Base-by-base conservation (phyloP, 176 grass and related monocot species). In the Echinochloa phyllopogon region DNA sequence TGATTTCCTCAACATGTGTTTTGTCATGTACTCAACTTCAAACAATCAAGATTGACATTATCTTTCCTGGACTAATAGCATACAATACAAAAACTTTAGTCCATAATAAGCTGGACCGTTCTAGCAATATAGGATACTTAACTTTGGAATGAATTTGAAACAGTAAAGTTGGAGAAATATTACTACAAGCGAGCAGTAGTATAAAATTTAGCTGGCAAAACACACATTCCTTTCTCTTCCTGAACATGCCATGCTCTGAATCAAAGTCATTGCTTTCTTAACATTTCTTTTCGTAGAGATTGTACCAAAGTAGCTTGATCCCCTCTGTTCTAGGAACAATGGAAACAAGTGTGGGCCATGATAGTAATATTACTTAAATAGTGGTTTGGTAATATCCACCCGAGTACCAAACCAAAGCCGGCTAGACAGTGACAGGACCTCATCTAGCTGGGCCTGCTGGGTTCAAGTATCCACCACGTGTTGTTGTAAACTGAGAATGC, bases 241-340 rank as follows among this genome's bases (percentile, higher is more conserved):
- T 12, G 27, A 57, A 78, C 72, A 83, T 86, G 74, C 21, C 65
- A 49, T 82, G 74, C 57, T 43, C 57, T 18, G 64, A 75, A 43
- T 8, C 59, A 58, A 83, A 78, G 58, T 0, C 58, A 83, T 73
- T 81, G 66, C 79, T 78, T 29, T 78, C 39, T 69, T 42, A 17
- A 58, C 51, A 83, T 79, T 79, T 79, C 67, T 59, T 83, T 83
- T 74, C 84, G n/a, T 75, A 75, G 27, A 52, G 67, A 90, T 83
- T 78, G 73, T 83, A 74, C 29, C 84, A 18, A 90, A 86, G 53
- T 10, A 69, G 6, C 21, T 72, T 56, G 65, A 23, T 56, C 6
- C 58, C 57, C 10, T 74, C 65, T 59, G 17, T 51, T 86, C 51
- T 52, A 61, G 50, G 75, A 62, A 84, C 39, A 72, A 55, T 6